Evolutionary conservation across 2,329 filamentous ascomycete species (phyloP), one percentile per base, ranked within the genome.

Genomic region (Metarhizium guizhouense): DNA sequence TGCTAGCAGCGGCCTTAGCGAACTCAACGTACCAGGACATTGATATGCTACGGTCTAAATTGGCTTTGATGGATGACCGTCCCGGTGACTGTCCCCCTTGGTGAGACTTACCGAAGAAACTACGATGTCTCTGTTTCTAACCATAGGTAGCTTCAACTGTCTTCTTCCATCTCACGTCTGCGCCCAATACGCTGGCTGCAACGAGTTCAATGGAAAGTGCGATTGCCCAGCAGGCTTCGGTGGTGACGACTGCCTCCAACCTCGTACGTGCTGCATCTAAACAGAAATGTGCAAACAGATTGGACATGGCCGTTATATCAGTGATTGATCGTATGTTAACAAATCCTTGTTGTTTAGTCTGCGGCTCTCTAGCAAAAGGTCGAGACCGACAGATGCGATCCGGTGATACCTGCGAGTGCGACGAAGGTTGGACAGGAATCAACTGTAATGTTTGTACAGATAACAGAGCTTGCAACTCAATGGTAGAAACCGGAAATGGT

Each of bases 361-460:
- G 94, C 68, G 94, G 93, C 56, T 94, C 92, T 42, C 78, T 96
- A 45, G 83, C 88, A 43, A 86, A 90, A 64, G 92, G 91, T 60
- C 80, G 81, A 62, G 85, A 97, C 64, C 82, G 94, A 63, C 82
- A 86, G 25, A 85, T 89, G 67, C 83, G 94, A 67, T 75, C 83
- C 53, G 84, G 83, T 59, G 79, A 84, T 56, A 75, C 78, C 45
- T 99, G 94, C 73, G 76, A 90, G 47, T 99, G 94, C 71, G 87
- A 92, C 67, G 88, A 95, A 42, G 94, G 94, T 55, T 99, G 94
- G 94, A 83, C 83, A 45, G 94, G 94, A 60, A 93, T 99, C 74
- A 99, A 99, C 76, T 99, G 94, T 82, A 99, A 94, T 65, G 90
- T 99, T 56, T 99, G 94, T 73, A 85, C 87, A 58, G 84, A 85